These are phyloP conservation scores for Lophiostoma macrostomum DNA, from an alignment of 495 filamentous ascomycete genomes.

Conservation along the genomic window DNA sequence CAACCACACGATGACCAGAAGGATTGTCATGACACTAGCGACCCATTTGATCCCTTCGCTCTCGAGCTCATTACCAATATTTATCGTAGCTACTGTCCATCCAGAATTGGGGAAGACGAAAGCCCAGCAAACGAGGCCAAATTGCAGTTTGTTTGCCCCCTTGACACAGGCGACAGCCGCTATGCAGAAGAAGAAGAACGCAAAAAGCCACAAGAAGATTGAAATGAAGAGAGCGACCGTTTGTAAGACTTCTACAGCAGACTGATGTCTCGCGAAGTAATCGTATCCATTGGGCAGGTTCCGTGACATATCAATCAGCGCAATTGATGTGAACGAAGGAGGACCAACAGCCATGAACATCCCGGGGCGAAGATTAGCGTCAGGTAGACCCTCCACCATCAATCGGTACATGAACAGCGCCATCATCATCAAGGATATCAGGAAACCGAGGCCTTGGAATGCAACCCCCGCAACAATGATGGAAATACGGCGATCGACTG, in stretches of 20 bases:
- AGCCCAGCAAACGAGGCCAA: conserved; percentile 54
- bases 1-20: conserved; percentile 55
- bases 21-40: conserved; percentile 50
- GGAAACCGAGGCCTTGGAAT: conserved; percentile 14
- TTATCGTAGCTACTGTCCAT: conserved; percentile 45
- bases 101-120: conserved; percentile 59
- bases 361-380: conserved; percentile 49
- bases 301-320: conserved; percentile 59
- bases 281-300: conserved; percentile 38
- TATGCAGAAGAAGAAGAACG: conserved; percentile 47
- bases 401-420: conserved; percentile 52
- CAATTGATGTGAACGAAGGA: conserved; percentile 62
- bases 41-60: conserved; percentile 47
- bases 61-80: conserved; percentile 44
- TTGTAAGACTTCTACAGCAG: conserved; percentile 42
- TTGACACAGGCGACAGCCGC: conserved; percentile 53
- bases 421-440: neutral
- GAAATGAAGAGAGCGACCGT: conserved; percentile 50
- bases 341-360: conserved; percentile 67
- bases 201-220: conserved; percentile 50
- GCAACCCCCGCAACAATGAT: conserved; percentile 13
- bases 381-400: conserved; percentile 56
- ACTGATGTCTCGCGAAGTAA: conserved; percentile 22
- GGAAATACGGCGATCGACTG: neutral
- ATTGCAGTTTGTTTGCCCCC: conserved; percentile 50